Base-by-base conservation (phyloP, 2,329 filamentous ascomycete genomes). In the Aspergillus novoparasiticus region DNA sequence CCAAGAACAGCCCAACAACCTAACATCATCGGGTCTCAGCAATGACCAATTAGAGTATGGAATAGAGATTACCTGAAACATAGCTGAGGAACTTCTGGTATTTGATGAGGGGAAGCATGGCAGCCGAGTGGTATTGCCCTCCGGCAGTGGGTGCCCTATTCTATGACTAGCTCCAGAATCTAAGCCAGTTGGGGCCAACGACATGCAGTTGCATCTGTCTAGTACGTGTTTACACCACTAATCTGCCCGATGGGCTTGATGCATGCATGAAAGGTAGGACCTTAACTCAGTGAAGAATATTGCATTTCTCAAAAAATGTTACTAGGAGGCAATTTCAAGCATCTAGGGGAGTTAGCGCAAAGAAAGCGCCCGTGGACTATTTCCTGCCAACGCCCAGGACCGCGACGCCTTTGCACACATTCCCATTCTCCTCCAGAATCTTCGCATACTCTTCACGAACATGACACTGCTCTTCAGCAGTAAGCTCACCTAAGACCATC, bases 211-310 rank as follows among this genome's bases (percentile, higher is more conserved):
- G n/a, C 12, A 36, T 36, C 12, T 16, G 34, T 14, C 34, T 14
- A 6, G 4, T 14, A 36, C 5, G 6, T 14, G 5, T 36, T 16
- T 16, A 16, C 12, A 6, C 5, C 14, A 1, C 12, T 1, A 36
- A 16, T 14, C 4, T 16, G 5, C 5, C 34, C 12, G 6, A 0
- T 2, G 34, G 12, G 12, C 1, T 14, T 36, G 34, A 2, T 16
- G 3, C 12, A 14, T 16, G 12, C 32, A 34, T 0, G 4, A 3
- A 12, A 12, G 4, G 0, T 5, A 34, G 0, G 3, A 34, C 11
- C 34, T 12, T 28, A 1, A 16, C 1, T 16, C 5, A 16, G 3
- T 16, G 3, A 14, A 36, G 14, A 36, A 41, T 1, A 41, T 41
- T 19, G 8, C 39, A 41, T 41, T n/a, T 19, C 6, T 41, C 19